phyloP scores from a whole-genome alignment of 2,329 filamentous ascomycete species.

The Colletotrichum siamense region DNA sequence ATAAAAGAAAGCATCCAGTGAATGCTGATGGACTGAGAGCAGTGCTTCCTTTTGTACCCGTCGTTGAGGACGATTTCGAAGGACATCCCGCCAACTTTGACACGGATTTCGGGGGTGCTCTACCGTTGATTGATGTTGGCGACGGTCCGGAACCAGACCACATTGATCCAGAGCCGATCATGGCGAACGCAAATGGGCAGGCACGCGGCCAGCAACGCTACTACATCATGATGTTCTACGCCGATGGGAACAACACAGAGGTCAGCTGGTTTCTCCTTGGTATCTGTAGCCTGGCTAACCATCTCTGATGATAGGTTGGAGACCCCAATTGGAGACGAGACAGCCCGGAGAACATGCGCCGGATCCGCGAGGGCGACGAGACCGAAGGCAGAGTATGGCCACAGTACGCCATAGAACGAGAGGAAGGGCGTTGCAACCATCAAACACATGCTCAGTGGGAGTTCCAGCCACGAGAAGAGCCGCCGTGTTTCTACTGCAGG shows the following conservation, averaged over 20 bases:
- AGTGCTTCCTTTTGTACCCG: not conserved
- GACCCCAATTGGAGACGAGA: not conserved
- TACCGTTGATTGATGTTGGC: not conserved
- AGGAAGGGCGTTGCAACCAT: not conserved
- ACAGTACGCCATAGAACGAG: not conserved
- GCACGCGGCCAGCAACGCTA: not conserved
- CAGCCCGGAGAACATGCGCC: not conserved
- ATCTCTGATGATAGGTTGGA: not conserved
- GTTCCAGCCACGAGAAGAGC: not conserved
- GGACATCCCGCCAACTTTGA: not conserved
- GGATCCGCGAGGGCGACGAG: not conserved
- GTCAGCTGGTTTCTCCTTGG: not conserved
- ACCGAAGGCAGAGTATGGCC: not conserved
- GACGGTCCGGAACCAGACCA: not conserved
- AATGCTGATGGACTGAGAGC: not conserved
- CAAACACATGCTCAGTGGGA: not conserved
- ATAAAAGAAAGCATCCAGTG: not conserved
- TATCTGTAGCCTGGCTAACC: not conserved
- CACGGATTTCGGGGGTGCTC: not conserved
- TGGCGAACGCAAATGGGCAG: not conserved
- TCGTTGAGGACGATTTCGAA: not conserved
- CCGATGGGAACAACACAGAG: not conserved
- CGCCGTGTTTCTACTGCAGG: not conserved
- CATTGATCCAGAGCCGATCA: not conserved
- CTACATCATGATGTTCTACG: constrained; percentile 3